A percentile compares a stretch with the other conserved stretches of the same genome.
Evolutionary conservation across 2,329 filamentous ascomycete species (phyloP).

Genomic region (Penicillium sp.): DNA sequence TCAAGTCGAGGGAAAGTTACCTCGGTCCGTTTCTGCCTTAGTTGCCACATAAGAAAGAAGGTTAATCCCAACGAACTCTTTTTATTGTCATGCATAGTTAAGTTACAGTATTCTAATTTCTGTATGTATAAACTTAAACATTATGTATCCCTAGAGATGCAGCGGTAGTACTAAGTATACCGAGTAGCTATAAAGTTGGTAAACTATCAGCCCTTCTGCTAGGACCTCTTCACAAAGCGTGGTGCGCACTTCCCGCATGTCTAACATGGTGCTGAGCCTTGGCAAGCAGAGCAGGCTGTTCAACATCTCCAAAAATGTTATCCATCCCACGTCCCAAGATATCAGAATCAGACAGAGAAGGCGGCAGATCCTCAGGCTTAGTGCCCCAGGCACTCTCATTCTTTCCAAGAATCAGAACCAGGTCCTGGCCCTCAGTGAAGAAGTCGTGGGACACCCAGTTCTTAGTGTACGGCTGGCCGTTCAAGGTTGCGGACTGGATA

Average conservation of each 20-base stretch:
- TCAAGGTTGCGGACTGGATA: slow-evolving; percentile 61
- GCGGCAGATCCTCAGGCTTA: slow-evolving; percentile 55
- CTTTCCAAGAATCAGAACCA: slow-evolving; percentile 58
- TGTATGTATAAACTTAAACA: too few species aligned
- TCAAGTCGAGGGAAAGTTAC: slow-evolving; percentile 3
- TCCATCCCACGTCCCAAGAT: background rate
- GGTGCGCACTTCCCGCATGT: slow-evolving; percentile 3
- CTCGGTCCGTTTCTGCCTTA: slow-evolving; percentile 17
- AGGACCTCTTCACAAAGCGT: background rate
- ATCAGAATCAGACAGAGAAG: slow-evolving; percentile 42
- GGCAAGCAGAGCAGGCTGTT: background rate
- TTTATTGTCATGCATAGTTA: too few species aligned
- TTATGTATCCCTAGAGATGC: too few species aligned
- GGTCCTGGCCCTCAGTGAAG: slow-evolving; percentile 58
- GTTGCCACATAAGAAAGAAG: too few species aligned
- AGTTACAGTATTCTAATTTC: too few species aligned
- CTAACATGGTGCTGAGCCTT: background rate
- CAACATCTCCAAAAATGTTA: background rate
- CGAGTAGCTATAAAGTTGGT: background rate
- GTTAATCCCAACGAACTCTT: too few species aligned
- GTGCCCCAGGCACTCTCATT: slow-evolving; percentile 64
- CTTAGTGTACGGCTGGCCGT: slow-evolving; percentile 56
- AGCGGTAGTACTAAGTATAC: too few species aligned
- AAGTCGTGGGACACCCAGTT: slow-evolving; percentile 66
- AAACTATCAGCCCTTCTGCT: slow-evolving; percentile 1